Evolutionary conservation across 768 basidiomycete species (phyloP).

Genomic region (Suillus luteus): DNA sequence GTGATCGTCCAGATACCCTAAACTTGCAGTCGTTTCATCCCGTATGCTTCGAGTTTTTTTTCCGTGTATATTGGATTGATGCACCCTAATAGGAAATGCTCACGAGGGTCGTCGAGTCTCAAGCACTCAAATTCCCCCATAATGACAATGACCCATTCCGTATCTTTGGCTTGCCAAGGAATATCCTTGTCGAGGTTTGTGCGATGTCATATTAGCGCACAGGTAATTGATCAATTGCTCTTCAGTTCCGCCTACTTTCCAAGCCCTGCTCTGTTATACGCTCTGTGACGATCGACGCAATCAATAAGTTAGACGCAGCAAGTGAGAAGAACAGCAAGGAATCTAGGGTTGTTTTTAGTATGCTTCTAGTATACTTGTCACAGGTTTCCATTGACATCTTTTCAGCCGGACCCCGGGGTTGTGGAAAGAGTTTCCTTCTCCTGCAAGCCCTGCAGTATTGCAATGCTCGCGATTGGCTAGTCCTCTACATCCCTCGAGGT

Average conservation of each 20-base stretch:
- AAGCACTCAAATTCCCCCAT: slow-evolving; percentile 47
- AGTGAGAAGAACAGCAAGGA: slow-evolving; percentile 49
- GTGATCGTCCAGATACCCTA: slow-evolving; percentile 36
- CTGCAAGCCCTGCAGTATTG: slow-evolving; percentile 78
- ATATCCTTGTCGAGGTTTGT: slow-evolving; percentile 69
- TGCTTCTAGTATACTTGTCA: slow-evolving; percentile 28
- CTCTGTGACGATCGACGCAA: slow-evolving; percentile 58
- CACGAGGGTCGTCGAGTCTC: slow-evolving; percentile 41
- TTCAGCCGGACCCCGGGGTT: slow-evolving; percentile 72
- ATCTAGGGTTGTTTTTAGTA: slow-evolving; percentile 66
- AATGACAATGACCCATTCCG: slow-evolving; percentile 53
- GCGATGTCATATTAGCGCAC: not conserved
- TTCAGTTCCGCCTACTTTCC: slow-evolving; percentile 68
- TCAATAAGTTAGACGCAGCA: slow-evolving; percentile 55
- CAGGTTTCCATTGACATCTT: slow-evolving; percentile 10
- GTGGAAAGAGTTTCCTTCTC: slow-evolving; percentile 79
- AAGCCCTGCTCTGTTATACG: slow-evolving; percentile 75
- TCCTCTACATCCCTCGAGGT: slow-evolving; percentile 85
- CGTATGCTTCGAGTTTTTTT: slow-evolving; percentile 32
- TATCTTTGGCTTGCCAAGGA: slow-evolving; percentile 72
- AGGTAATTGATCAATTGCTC: not conserved
- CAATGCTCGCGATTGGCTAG: slow-evolving; percentile 68
- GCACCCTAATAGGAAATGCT: slow-evolving; percentile 33
- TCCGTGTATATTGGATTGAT: slow-evolving; percentile 7
- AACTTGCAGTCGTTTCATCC: slow-evolving; percentile 45